A percentile compares a stretch with the other conserved stretches of the same genome.
phyloP scores from a whole-genome alignment of 2,329 filamentous ascomycete genomes.

The Aspergillus viridinutans region DNA sequence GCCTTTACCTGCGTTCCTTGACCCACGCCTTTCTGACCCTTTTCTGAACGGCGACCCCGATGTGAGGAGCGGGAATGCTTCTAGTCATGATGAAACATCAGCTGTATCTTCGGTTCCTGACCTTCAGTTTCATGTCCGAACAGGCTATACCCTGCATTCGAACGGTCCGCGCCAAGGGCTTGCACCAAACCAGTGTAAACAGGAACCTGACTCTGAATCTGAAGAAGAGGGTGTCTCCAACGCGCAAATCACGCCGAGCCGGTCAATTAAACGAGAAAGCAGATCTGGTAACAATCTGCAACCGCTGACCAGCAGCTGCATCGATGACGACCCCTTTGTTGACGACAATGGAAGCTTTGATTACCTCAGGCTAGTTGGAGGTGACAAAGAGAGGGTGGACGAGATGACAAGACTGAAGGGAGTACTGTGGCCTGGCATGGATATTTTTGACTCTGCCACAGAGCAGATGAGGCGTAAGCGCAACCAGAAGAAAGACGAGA shows the following conservation, averaged over 20 bases:
- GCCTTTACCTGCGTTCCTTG: slow-evolving; percentile 20
- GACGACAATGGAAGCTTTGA: slow-evolving; percentile 14
- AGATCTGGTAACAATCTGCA: slow-evolving; percentile 1
- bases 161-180: slow-evolving; percentile 2
- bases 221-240: slow-evolving; percentile 12
- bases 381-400: slow-evolving; percentile 30
- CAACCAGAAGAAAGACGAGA: slow-evolving; percentile 50
- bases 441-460: slow-evolving; percentile 49
- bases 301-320: slow-evolving; percentile 3
- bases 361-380: slow-evolving; percentile 16
- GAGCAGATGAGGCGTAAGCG: slow-evolving; percentile 46
- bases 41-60: slow-evolving; percentile 6
- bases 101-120: background rate
- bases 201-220: slow-evolving; percentile 9
- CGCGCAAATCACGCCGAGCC: slow-evolving; percentile 11
- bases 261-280: slow-evolving; percentile 3
- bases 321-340: slow-evolving; percentile 17
- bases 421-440: slow-evolving; percentile 49
- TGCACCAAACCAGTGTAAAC: slow-evolving; percentile 12
- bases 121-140: background rate
- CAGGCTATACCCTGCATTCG: background rate
- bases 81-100: slow-evolving; percentile 6
- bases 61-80: background rate
- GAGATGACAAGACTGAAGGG: slow-evolving; percentile 45
- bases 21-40: slow-evolving; percentile 24